Base-by-base conservation (phyloP, 192 early-diverging fungal species). In the Lobosporangium transversale region DNA sequence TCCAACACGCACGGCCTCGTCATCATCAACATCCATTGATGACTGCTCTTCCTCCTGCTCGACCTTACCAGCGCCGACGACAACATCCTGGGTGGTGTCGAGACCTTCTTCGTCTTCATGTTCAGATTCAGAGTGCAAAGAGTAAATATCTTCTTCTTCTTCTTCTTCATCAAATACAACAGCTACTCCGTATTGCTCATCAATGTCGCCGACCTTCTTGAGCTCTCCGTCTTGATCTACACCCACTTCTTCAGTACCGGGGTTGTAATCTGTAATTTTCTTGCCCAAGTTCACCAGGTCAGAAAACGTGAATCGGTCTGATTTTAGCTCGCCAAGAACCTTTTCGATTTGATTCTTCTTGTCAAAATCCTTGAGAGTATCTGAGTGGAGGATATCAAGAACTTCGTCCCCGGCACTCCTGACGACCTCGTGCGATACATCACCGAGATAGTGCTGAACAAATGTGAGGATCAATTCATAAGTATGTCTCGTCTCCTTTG, bases 81-180 rank as follows among this genome's bases (percentile, higher is more conserved):
- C 66, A 29, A 70, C 58, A 27, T 62, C 65, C 52, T 78, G 61
- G 23, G 69, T 58, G 29, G 66, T 82, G 24, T 85, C 84, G 1
- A 83, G 78, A 15, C 86, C 88, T 11, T 80, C 83, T 31, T 83
- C 81, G 26, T 88, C 88, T 0, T 85, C 85, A 1, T 89, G 87
- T 26, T 91, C 90, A 0, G 73, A 85, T n/a, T 89, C 90, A 5
- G 84, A 80, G 62, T 89, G 89, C 53, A 85, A 83, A 44, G 88
- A 91, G 36, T 86, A 88, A 27, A 82, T 90, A 51, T 92, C 91
- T 17, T 93, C 92, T 7, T 93, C 91, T 20, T 98, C 95, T 14
- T 97, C 94, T 17, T 96, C 95, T 48, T 96, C 97, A 63, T 96
- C 97, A 80, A 99, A 97, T 1, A 96, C 92, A 17, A 98, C 97